phyloP scores from a whole-genome alignment of 2,329 filamentous ascomycete genomes.

The Metarhizium anisopliae region DNA sequence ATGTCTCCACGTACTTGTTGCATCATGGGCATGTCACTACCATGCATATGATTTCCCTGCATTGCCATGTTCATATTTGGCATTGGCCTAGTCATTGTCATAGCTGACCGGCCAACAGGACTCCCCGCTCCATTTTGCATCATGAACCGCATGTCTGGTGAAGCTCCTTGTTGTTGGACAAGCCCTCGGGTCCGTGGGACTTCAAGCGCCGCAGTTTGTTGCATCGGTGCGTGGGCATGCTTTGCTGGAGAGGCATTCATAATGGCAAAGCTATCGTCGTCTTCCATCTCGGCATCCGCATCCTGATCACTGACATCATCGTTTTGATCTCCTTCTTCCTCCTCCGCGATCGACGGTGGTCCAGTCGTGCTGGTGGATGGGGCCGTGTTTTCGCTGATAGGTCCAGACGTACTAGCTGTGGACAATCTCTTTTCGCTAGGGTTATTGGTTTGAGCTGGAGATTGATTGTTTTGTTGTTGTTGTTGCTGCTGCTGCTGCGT shows the following conservation, averaged over 20 bases:
- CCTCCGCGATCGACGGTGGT: slow-evolving; percentile 33
- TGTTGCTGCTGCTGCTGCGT: slow-evolving; percentile 15
- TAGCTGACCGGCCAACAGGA: slow-evolving; percentile 25
- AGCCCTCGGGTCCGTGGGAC: slow-evolving; percentile 31
- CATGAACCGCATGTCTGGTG: slow-evolving; percentile 30
- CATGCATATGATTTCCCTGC: slow-evolving; percentile 29
- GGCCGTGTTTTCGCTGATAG: slow-evolving; percentile 24
- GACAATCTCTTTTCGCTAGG: slow-evolving; percentile 19
- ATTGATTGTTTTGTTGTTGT: slow-evolving; percentile 5
- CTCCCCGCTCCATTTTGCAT: slow-evolving; percentile 31
- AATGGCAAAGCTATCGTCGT: slow-evolving; percentile 46
- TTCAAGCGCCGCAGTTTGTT: slow-evolving; percentile 33
- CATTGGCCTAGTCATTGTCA: slow-evolving; percentile 35
- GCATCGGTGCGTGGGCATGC: slow-evolving; percentile 25
- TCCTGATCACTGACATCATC: slow-evolving; percentile 31
- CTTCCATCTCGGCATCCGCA: slow-evolving; percentile 46
- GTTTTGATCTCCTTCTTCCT: neutral
- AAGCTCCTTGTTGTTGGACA: slow-evolving; percentile 20
- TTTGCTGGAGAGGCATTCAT: slow-evolving; percentile 34
- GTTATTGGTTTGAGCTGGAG: slow-evolving; percentile 4
- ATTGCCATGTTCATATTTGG: slow-evolving; percentile 36
- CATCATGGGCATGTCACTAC: slow-evolving; percentile 36
- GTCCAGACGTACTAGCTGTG: slow-evolving; percentile 25
- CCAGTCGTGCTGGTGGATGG: slow-evolving; percentile 24
- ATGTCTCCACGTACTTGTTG: slow-evolving; percentile 38